Evolutionary conservation across 2,329 filamentous ascomycete genomes (phyloP).

Genomic region (Hirsutella rhossiliensis): DNA sequence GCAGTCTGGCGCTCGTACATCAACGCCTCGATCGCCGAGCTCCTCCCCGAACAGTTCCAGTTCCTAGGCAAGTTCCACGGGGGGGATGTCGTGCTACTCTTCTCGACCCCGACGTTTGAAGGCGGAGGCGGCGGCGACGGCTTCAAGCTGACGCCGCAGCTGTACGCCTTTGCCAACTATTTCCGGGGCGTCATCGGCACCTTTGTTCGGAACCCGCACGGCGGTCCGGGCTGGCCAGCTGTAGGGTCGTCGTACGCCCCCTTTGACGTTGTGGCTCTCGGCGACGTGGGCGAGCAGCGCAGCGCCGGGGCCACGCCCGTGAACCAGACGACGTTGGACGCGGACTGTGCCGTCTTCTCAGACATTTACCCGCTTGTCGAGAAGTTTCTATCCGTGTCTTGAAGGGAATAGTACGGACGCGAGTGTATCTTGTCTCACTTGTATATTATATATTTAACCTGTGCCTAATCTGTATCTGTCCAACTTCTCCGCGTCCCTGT

Average conservation of each 20-base stretch:
- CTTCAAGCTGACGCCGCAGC: constrained; percentile 6
- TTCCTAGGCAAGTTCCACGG: constrained; percentile 16
- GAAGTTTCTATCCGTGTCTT: not conserved
- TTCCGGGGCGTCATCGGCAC: constrained; percentile 10
- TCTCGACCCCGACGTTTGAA: constrained; percentile 8
- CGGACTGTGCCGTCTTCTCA: constrained; percentile 9
- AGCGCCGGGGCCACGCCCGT: constrained; percentile 6
- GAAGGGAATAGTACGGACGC: not conserved
- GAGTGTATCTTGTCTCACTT: not conserved
- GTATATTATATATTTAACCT: no score
- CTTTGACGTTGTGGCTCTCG: constrained; percentile 10
- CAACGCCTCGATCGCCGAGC: constrained; percentile 11
- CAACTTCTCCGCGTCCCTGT: no score
- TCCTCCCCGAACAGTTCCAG: constrained; percentile 7
- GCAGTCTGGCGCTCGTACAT: constrained; percentile 15
- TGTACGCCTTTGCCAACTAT: constrained; percentile 12
- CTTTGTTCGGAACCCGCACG: constrained; percentile 12
- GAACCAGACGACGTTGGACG: constrained; percentile 9
- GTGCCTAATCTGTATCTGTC: no score
- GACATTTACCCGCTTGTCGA: not conserved
- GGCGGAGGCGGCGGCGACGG: constrained; percentile 1
- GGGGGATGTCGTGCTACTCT: constrained; percentile 12
- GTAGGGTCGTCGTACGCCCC: constrained; percentile 10
- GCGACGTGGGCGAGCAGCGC: constrained; percentile 5
- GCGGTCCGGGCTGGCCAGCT: constrained; percentile 12